Percentiles rank a stretch among this genome's conserved stretches.
phyloP scores from a whole-genome alignment of 176 grass and related monocot genomes.

The Carex littledalei region DNA sequence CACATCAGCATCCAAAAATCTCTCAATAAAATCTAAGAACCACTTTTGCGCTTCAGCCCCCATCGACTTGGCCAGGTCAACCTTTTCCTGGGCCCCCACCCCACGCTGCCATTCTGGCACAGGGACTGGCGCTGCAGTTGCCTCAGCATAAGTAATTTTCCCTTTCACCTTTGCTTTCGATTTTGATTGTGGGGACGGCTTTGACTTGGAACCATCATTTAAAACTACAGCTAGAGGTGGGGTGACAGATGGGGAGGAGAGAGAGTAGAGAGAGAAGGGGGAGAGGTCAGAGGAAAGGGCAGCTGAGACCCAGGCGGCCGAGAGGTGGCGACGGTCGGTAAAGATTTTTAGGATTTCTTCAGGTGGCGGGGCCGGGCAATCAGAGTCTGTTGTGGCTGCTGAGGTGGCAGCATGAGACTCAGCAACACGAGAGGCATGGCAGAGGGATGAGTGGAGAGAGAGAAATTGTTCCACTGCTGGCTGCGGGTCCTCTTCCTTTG shows the following conservation, averaged over 20 bases:
- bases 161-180: slow-evolving; percentile 36
- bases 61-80: slow-evolving; percentile 56
- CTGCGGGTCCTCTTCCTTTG: slow-evolving; percentile 74
- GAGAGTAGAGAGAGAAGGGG: slow-evolving; percentile 62
- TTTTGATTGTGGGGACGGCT: slow-evolving; percentile 33
- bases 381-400: neutral
- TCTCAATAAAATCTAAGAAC: slow-evolving; percentile 92
- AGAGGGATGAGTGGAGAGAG: slow-evolving; percentile 53
- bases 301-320: slow-evolving; percentile 62
- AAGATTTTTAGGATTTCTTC: slow-evolving; percentile 42
- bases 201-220: slow-evolving; percentile 41
- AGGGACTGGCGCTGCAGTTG: neutral
- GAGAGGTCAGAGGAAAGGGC: slow-evolving; percentile 77
- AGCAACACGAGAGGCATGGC: slow-evolving; percentile 39
- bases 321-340: slow-evolving; percentile 45
- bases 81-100: slow-evolving; percentile 50
- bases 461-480: slow-evolving; percentile 83
- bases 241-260: slow-evolving; percentile 11
- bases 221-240: slow-evolving; percentile 37
- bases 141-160: slow-evolving; percentile 1
- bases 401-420: slow-evolving; percentile 43
- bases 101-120: slow-evolving; percentile 54
- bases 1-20: slow-evolving; percentile 76
- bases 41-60: slow-evolving; percentile 56
- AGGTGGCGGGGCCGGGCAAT: slow-evolving; percentile 28